phyloP scores from a whole-genome alignment of 2,329 filamentous ascomycete species.

The Colletotrichum filicis region DNA sequence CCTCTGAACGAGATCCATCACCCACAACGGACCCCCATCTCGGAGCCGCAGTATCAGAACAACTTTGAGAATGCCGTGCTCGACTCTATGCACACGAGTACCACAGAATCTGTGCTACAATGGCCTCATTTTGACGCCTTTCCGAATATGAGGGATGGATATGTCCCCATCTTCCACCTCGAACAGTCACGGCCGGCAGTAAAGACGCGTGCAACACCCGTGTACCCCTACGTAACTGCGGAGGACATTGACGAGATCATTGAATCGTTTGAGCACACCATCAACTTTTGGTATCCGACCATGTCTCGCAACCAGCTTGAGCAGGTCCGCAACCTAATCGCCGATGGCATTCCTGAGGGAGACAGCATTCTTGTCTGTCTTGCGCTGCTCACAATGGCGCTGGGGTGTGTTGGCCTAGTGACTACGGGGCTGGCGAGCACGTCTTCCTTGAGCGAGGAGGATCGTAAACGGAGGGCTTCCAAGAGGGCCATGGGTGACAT shows the following conservation, averaged over 20 bases:
- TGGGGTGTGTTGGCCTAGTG: slow-evolving; percentile 58
- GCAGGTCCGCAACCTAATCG: slow-evolving; percentile 45
- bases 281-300: slow-evolving; percentile 66
- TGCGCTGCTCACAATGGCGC: slow-evolving; percentile 57
- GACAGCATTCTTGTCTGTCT: slow-evolving; percentile 53
- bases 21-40: slow-evolving; percentile 37
- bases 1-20: slow-evolving; percentile 36
- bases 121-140: slow-evolving; percentile 62
- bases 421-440: slow-evolving; percentile 42
- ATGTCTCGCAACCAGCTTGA: slow-evolving; percentile 53
- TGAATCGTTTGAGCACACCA: slow-evolving; percentile 54
- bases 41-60: slow-evolving; percentile 38
- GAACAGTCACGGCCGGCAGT: slow-evolving; percentile 55
- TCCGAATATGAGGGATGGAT: slow-evolving; percentile 53
- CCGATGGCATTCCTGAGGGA: slow-evolving; percentile 48
- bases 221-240: slow-evolving; percentile 54
- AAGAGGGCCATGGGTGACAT: slow-evolving; percentile 51
- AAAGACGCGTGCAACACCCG: slow-evolving; percentile 44
- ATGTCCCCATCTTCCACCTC: slow-evolving; percentile 58
- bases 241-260: slow-evolving; percentile 55
- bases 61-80: slow-evolving; percentile 59
- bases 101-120: slow-evolving; percentile 61
- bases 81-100: slow-evolving; percentile 61
- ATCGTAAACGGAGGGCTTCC: slow-evolving; percentile 43
- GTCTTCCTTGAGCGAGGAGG: slow-evolving; percentile 37